phyloP scores from a whole-genome alignment of 768 basidiomycete species.

The Nidularia sp. region DNA sequence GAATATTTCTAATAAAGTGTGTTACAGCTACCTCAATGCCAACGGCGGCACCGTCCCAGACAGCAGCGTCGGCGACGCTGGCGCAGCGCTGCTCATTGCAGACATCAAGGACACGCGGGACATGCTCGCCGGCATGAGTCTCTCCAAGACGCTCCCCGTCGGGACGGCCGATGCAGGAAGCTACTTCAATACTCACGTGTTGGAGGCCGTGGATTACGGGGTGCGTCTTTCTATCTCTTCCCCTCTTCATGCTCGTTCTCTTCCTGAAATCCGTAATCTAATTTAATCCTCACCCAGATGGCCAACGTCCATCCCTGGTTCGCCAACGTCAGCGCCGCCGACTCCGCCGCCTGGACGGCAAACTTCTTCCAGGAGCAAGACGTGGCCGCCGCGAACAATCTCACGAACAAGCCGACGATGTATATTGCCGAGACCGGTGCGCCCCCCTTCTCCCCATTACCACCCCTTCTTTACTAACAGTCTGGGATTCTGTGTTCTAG shows the following conservation, averaged over 20 bases:
- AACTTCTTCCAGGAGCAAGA: conserved; percentile 73
- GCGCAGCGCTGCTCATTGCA: conserved; percentile 58
- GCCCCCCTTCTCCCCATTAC: conserved; percentile 13
- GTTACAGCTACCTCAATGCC: conserved; percentile 50
- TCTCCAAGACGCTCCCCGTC: conserved; percentile 59
- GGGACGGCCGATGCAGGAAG: conserved; percentile 86
- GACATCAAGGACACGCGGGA: conserved; percentile 65
- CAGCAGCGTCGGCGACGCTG: conserved; percentile 50
- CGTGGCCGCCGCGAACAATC: conserved; percentile 45
- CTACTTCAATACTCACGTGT: conserved; percentile 72
- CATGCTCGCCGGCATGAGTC: conserved; percentile 49
- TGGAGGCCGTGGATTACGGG: conserved; percentile 64
- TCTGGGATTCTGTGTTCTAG: conserved; percentile 21
- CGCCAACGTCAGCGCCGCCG: conserved; percentile 64
- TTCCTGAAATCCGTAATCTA: too few species aligned
- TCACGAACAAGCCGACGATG: conserved; percentile 74
- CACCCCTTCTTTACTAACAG: not conserved
- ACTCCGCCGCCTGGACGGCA: conserved; percentile 78
- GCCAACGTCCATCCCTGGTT: conserved; percentile 95
- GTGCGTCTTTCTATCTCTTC: conserved; percentile 28
- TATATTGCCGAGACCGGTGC: conserved; percentile 92
- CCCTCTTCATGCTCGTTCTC: too few species aligned
- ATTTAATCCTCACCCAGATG: conserved; percentile 40
- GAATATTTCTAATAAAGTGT: not conserved
- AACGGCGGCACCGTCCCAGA: conserved; percentile 51